These are phyloP conservation scores for Pestalotiopsis sp. DNA, from an alignment of 2,329 filamentous ascomycete species.

Conservation along the genomic window DNA sequence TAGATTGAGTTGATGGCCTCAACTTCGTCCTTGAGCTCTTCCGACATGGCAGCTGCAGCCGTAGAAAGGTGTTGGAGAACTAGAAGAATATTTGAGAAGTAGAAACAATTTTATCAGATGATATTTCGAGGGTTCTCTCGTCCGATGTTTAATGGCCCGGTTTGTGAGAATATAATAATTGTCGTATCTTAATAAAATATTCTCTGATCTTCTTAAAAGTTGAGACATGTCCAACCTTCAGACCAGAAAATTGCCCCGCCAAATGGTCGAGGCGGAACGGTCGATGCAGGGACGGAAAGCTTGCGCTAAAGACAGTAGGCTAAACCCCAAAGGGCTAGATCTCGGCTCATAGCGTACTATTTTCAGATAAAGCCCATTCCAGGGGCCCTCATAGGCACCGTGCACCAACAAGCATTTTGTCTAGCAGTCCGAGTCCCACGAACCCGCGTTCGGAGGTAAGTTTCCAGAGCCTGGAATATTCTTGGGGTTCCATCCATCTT, in stretches of 20 bases:
- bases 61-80: neutral
- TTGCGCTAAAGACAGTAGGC: neutral
- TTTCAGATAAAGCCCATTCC: neutral
- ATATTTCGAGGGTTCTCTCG: neutral
- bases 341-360: neutral
- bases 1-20: slow-evolving; percentile 87
- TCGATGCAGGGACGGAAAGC: neutral
- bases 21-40: slow-evolving; percentile 71
- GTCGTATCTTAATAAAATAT: neutral
- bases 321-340: neutral
- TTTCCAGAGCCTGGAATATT: slow-evolving; percentile 7
- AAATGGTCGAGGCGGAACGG: neutral
- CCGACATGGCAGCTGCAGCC: slow-evolving; percentile 45
- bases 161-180: neutral
- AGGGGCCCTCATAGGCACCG: neutral
- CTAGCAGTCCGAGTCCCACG: neutral
- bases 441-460: slow-evolving; percentile 6
- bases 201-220: neutral
- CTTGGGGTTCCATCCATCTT: neutral
- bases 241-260: slow-evolving; percentile 3
- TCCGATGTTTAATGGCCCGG: neutral
- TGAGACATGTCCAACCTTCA: neutral
- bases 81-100: neutral
- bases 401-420: slow-evolving; percentile 8
- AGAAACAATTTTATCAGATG: neutral